Evolutionary conservation across 192 early-diverging fungal genomes (phyloP).

Genomic region (Backusella liffmaniae): DNA sequence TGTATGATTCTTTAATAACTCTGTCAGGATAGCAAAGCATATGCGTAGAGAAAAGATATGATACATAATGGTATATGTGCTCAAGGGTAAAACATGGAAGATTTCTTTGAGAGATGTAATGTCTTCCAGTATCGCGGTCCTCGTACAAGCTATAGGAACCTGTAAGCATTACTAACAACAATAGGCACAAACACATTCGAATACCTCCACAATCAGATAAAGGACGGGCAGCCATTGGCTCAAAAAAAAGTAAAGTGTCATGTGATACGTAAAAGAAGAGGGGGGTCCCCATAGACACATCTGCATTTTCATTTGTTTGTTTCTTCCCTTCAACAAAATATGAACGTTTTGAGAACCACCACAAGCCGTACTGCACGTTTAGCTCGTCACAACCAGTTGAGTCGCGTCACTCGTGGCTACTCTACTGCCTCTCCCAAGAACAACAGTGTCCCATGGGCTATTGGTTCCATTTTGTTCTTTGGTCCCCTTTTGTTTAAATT

Average conservation of each 20-base stretch:
- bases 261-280: background rate
- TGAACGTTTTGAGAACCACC: background rate
- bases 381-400: background rate
- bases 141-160: too few species aligned
- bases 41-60: too few species aligned
- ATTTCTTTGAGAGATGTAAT: too few species aligned
- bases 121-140: too few species aligned
- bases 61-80: too few species aligned
- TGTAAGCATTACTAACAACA: too few species aligned
- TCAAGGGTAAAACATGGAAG: too few species aligned
- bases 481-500: conserved; percentile 47
- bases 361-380: background rate
- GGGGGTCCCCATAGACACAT: background rate
- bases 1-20: too few species aligned
- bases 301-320: background rate
- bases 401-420: background rate
- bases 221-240: too few species aligned
- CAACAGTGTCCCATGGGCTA: conserved; percentile 28
- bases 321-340: background rate
- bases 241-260: background rate
- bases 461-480: conserved; percentile 52
- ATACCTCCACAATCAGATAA: too few species aligned
- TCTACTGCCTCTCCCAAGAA: background rate
- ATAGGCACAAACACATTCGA: too few species aligned
- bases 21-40: too few species aligned